Conservation (phyloP, 176 grass and related monocot species). For the Panicum miliaceum region DNA sequence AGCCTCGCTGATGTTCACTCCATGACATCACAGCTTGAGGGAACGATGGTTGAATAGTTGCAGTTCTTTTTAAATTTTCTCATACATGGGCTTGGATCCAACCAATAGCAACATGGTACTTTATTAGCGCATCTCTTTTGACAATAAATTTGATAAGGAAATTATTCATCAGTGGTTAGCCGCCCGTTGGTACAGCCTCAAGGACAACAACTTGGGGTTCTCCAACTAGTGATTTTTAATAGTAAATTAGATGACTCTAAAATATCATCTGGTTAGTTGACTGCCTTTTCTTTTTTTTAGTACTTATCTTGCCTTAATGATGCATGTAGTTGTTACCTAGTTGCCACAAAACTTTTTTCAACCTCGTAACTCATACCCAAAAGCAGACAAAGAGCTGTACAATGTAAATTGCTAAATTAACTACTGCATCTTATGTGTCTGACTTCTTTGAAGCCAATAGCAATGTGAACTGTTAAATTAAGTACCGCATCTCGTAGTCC, state of each 20-base stretch:
- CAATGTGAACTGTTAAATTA: background rate
- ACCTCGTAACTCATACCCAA: background rate
- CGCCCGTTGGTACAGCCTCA: slow-evolving; percentile 32
- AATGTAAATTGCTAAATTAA: slow-evolving; percentile 8
- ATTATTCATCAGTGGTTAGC: slow-evolving; percentile 39
- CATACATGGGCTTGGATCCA: slow-evolving; percentile 23
- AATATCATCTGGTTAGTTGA: slow-evolving; percentile 25
- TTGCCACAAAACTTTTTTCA: background rate
- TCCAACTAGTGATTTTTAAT: slow-evolving; percentile 23
- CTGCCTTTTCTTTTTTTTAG: background rate
- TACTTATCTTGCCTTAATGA: background rate
- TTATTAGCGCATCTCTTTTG: slow-evolving; percentile 36
- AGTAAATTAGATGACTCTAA: slow-evolving; percentile 6
- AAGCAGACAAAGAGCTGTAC: background rate
- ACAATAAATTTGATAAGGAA: slow-evolving; percentile 39
- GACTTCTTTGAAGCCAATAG: background rate
- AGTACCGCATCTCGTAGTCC: background rate
- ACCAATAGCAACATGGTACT: slow-evolving; percentile 31
- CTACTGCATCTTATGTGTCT: background rate
- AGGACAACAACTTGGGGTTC: slow-evolving; percentile 45
- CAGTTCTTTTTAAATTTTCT: background rate
- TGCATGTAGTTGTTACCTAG: slow-evolving; percentile 5
- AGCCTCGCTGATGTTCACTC: slow-evolving; percentile 38
- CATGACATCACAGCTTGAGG: slow-evolving; percentile 54
- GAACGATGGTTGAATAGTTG: slow-evolving; percentile 44